Base-by-base conservation (phyloP, 2,329 filamentous ascomycete genomes). In the Penicillium corylophilum region DNA sequence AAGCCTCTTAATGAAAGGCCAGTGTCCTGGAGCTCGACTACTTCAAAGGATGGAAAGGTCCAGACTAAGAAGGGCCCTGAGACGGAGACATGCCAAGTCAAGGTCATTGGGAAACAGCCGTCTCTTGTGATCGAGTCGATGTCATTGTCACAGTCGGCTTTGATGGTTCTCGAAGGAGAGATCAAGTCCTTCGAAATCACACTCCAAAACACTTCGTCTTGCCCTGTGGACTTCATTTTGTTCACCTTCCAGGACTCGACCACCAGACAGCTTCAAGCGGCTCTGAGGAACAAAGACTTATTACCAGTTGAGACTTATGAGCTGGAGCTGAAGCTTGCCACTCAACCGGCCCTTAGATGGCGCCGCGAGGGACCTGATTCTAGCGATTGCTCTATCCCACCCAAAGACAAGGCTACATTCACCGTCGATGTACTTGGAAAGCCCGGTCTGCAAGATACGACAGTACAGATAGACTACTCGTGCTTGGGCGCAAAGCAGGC, bases 161-260 rank as follows among this genome's bases (percentile, higher is more conserved):
- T 96, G 31, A 96, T 96, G 91, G 81, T 99, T 10, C 78, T 99
- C 5, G 93, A 97, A 73, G 94, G 94, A 39, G 93, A 99, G 71
- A 82, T 82, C 20, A 86, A 85, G 61, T 77, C 78, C 0, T 95
- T 97, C 65, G 86, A 83, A 0, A 80, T 96, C 15, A 92, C 88
- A 0, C 75, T 97, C 13, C 82, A 88, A 59, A 99, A 99, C 59
- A 77, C 84, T 8, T 94, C 90, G 0, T 69, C 79, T 1, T 91
- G 87, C 1, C 79, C 89, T 1, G 89, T 90, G 1, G 90, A 96
- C 65, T 86, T 97, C 49, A 76, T 96, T 31, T 79, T 94, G 23
- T 90, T 96, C 53, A 92, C 90, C 0, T 95, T 95, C 68, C 86
- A 91, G 61, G 91, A 96, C 72, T 95, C 91, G 1, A 92, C 90